phyloP scores from a whole-genome alignment of 257 asterid species.

The Lantana camara region DNA sequence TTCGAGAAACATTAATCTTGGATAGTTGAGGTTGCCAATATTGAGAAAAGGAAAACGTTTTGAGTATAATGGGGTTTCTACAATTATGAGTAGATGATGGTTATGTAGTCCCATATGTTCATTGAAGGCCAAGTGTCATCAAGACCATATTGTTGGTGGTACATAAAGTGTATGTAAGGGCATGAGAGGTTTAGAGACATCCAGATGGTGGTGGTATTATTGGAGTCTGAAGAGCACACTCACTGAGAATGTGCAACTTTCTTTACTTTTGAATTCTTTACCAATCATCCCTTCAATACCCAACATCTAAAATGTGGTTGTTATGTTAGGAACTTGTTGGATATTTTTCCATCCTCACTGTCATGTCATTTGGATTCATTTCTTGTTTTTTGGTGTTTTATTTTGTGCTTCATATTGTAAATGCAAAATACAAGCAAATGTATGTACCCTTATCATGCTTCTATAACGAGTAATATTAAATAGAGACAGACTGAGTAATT shows the following conservation, averaged over 20 bases:
- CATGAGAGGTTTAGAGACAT: slow-evolving; percentile 37
- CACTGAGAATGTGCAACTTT: slow-evolving; percentile 4
- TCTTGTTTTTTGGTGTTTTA: not conserved
- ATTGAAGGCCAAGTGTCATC: slow-evolving; percentile 26
- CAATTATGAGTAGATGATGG: too few relatives aligned
- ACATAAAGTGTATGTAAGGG: slow-evolving; percentile 15
- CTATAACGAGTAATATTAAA: too few relatives aligned
- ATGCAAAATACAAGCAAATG: not conserved
- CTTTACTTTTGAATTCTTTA: slow-evolving; percentile 4
- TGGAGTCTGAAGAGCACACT: slow-evolving; percentile 43
- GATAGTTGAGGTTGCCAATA: too few relatives aligned
- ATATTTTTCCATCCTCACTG: slow-evolving; percentile 12
- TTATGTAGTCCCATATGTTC: not conserved
- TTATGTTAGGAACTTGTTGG: not conserved
- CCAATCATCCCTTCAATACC: not conserved
- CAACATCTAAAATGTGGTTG: slow-evolving; percentile 29
- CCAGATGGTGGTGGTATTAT: slow-evolving; percentile 43
- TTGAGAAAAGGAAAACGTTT: too few relatives aligned
- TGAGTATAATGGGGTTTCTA: too few relatives aligned
- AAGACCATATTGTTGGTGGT: slow-evolving; percentile 1
- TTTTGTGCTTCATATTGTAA: not conserved
- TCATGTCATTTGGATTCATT: not conserved
- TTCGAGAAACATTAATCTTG: too few relatives aligned
- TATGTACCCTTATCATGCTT: not conserved
- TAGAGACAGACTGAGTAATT: too few relatives aligned